These are phyloP conservation scores for Cercospora sp. DNA, from an alignment of 2,329 filamentous ascomycete species.

Conservation along the genomic window DNA sequence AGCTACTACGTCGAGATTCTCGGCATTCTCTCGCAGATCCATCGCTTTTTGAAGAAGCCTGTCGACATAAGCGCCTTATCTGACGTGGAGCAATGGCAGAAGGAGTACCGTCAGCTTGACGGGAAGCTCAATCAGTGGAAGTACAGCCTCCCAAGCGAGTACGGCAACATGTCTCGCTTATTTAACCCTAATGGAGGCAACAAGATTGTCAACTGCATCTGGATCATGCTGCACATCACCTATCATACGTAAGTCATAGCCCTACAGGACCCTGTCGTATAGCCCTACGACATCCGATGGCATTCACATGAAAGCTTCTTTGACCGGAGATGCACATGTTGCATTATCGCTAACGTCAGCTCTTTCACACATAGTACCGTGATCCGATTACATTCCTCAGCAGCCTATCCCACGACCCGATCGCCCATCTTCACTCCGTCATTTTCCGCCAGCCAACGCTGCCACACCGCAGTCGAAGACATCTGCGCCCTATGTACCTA, in stretches of 20 bases:
- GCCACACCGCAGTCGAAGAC: conserved; percentile 78
- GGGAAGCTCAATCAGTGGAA: conserved; percentile 80
- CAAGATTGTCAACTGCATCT: conserved; percentile 74
- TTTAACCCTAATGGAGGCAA: conserved; percentile 63
- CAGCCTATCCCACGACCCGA: conserved; percentile 85
- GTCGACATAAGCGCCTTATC: conserved; percentile 82
- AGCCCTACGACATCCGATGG: conserved; percentile 1
- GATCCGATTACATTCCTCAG: conserved; percentile 86
- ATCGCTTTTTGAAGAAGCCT: conserved; percentile 83
- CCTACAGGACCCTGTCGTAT: neutral
- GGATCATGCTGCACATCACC: conserved; percentile 88
- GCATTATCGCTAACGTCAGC: conserved; percentile 29
- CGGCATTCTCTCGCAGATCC: conserved; percentile 82
- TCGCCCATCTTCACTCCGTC: conserved; percentile 88
- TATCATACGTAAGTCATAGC: conserved; percentile 69
- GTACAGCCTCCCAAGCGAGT: conserved; percentile 77
- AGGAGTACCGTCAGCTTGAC: conserved; percentile 82
- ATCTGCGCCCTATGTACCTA: conserved; percentile 77
- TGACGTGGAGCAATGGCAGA: conserved; percentile 88
- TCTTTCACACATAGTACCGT: conserved; percentile 58
- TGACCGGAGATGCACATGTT: conserved; percentile 11
- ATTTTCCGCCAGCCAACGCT: conserved; percentile 80
- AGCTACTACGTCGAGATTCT: conserved; percentile 89
- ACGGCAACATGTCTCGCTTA: conserved; percentile 78
- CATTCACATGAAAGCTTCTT: neutral